Base-by-base conservation (phyloP, 116 monocot species). In the Papilionanthe hybrid region DNA sequence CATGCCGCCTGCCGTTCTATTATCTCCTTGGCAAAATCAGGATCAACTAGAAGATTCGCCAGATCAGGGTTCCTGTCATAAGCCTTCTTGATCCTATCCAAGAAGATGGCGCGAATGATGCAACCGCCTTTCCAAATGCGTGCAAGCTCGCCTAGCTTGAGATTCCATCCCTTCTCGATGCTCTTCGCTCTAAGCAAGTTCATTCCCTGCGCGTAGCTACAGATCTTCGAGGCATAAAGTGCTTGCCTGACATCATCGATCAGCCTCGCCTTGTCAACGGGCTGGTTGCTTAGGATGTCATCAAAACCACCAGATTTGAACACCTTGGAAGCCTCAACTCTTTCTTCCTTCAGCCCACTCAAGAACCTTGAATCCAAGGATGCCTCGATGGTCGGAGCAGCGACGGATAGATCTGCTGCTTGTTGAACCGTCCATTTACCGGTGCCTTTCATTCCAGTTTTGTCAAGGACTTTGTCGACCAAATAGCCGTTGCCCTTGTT, bases 341-440 rank as follows among this genome's bases (percentile, higher is more conserved):
- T 81, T 22, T 81, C 81, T 2, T 81, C 81, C 65, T 81, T 81
- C 8, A 81, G 47, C n/a, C 81, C 81, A 65, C 81, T 81, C 27
- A 81, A 75, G 60, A 75, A 81, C 0, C 81, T 58, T 28, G 75
- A 42, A 55, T 81, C 81, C 27, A 81, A 75, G 1, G 81, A 81
- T 2, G 81, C 81, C 0, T 75, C 81, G 8, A 81, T 81, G 43
- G 81, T 81, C 8, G 81, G 81, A 9, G 81, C 75, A 29, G 81
- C 81, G 12, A 81, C 65, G 42, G 81, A 81, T 7, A 81, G 81
- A 28, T 81, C 81, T 9, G 81, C 81, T 27, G 81, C 81, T 63
- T 81, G 81, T 27, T 81, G 81, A 19, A 81, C 81, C 8, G 81
- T 80, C 80, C 80, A 80, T 28, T 80, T 80, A n/a, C 80, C 80